Percentiles rank a stretch among this genome's conserved stretches.
phyloP scores from a whole-genome alignment of 2,329 filamentous ascomycete species.

The Diaporthe sp. region DNA sequence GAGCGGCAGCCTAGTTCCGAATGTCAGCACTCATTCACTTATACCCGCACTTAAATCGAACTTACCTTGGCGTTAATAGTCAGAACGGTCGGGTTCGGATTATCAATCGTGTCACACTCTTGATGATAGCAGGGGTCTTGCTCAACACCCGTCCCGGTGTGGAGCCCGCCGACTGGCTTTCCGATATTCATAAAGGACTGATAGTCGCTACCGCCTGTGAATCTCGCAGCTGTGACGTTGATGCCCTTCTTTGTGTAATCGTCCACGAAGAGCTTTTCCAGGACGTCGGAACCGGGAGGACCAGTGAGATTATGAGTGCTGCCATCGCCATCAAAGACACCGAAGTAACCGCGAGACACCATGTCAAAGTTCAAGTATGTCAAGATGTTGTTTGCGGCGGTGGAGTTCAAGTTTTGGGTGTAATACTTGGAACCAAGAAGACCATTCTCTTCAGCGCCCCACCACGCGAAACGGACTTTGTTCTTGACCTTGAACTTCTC shows the following conservation, averaged over 20 bases:
- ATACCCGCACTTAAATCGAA: background rate
- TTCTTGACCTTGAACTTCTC: constrained; percentile 53
- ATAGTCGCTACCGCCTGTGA: constrained; percentile 47
- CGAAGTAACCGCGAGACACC: constrained; percentile 52
- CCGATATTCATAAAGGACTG: constrained; percentile 53
- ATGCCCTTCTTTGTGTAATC: constrained; percentile 47
- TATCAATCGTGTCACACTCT: constrained; percentile 51
- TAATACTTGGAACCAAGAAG: constrained; percentile 54
- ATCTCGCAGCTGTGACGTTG: constrained; percentile 46
- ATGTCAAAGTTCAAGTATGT: constrained; percentile 59
- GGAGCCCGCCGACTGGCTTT: constrained; percentile 53
- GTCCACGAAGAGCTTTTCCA: constrained; percentile 51
- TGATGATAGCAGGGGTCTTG: constrained; percentile 54
- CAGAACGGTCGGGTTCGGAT: constrained; percentile 50
- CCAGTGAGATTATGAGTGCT: constrained; percentile 2
- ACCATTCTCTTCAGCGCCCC: constrained; percentile 61
- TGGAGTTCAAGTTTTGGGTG: constrained; percentile 50
- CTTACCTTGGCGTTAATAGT: constrained; percentile 51
- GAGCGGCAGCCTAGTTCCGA: background rate
- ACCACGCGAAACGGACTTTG: constrained; percentile 59
- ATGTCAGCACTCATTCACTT: background rate
- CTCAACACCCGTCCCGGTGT: constrained; percentile 47
- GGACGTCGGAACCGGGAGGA: constrained; percentile 48
- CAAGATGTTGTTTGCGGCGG: constrained; percentile 51
- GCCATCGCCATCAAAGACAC: constrained; percentile 49